Conservation (phyloP, 306 rosid species). For the Glycine latifolia region DNA sequence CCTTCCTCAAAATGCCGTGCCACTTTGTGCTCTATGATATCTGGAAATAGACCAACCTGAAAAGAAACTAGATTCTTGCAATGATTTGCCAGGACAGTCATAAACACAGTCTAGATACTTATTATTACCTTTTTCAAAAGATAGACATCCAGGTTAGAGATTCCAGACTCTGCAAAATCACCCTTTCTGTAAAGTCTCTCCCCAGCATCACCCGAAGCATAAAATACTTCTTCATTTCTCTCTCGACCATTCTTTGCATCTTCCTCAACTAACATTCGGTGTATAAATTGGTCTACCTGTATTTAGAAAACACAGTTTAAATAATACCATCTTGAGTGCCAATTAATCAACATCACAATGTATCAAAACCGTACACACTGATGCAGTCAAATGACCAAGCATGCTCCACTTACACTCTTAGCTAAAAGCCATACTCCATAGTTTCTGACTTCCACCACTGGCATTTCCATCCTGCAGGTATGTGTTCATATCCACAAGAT, state of each 20-base stretch:
- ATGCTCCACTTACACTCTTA: conserved; percentile 71
- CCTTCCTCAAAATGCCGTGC: conserved; percentile 87
- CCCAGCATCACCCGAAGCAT: conserved; percentile 76
- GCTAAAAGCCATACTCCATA: conserved; percentile 96
- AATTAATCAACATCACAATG: too few relatives aligned
- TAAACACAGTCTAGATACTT: conserved; percentile 36
- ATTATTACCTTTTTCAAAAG: conserved; percentile 72
- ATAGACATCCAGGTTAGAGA: conserved; percentile 72
- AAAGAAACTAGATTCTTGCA: conserved; percentile 47
- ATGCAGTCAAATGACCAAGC: conserved; percentile 19
- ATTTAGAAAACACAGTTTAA: conserved; percentile 27
- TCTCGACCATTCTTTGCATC: conserved; percentile 69
- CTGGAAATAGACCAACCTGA: conserved; percentile 98
- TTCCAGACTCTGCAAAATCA: conserved; percentile 72
- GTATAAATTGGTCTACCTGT: conserved; percentile 91
- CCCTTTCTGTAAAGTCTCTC: conserved; percentile 85
- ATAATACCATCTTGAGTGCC: background rate
- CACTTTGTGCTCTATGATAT: conserved; percentile 89
- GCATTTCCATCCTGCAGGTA: conserved; percentile 86
- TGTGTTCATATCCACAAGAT: conserved; percentile 34
- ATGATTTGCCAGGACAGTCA: conserved; percentile 10
- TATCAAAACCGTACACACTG: background rate
- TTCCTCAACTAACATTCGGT: conserved; percentile 89
- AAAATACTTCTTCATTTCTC: conserved; percentile 65
- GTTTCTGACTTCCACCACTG: conserved; percentile 85